Percentiles rank a stretch among this genome's conserved stretches.
These are phyloP conservation scores for Thraustochytrium sp. DNA, from an alignment of 352 stramenopile genomes.

Conservation along the genomic window DNA sequence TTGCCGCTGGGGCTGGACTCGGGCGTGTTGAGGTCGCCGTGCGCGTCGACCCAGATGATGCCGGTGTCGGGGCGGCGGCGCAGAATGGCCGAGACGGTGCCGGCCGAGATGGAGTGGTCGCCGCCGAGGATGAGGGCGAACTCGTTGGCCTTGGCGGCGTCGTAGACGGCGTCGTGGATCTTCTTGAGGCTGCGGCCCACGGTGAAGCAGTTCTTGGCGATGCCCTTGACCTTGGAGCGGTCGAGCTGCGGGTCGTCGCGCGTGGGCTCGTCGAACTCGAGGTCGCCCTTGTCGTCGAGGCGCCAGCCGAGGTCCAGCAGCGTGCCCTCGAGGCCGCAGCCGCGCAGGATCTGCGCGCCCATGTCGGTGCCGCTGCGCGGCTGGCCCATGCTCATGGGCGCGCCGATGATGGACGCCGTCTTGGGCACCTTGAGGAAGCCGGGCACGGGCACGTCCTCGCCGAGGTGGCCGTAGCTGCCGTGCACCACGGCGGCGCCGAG, in stretches of 20 bases:
- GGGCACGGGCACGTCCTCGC: background rate
- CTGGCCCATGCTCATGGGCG: constrained; percentile 46
- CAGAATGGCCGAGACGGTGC: constrained; percentile 81
- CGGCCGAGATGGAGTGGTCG: constrained; percentile 90
- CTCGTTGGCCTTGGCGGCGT: constrained; percentile 75
- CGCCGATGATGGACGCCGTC: constrained; percentile 43
- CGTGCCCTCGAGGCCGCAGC: constrained; percentile 57
- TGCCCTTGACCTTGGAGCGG: constrained; percentile 43
- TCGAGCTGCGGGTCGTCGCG: background rate
- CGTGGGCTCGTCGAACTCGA: constrained; percentile 55
- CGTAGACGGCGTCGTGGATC: constrained; percentile 68
- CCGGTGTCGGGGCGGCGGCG: constrained; percentile 79
- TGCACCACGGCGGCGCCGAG: constrained; percentile 31
- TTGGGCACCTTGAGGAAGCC: constrained; percentile 41
- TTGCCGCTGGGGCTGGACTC: constrained; percentile 78
- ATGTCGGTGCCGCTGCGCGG: constrained; percentile 51
- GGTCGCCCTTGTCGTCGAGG: constrained; percentile 63
- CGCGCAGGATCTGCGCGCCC: constrained; percentile 56
- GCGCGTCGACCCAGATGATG: constrained; percentile 95
- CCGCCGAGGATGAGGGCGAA: constrained; percentile 91
- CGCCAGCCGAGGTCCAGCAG: constrained; percentile 62
- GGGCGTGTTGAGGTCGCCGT: constrained; percentile 96
- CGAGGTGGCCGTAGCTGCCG: constrained; percentile 40
- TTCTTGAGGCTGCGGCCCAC: constrained; percentile 78
- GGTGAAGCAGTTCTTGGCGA: constrained; percentile 57